Percentiles rank a stretch among this genome's conserved stretches.
Evolutionary conservation across 2,329 filamentous ascomycete species (phyloP).

Genomic region (Pseudogymnoascus verrucosus): DNA sequence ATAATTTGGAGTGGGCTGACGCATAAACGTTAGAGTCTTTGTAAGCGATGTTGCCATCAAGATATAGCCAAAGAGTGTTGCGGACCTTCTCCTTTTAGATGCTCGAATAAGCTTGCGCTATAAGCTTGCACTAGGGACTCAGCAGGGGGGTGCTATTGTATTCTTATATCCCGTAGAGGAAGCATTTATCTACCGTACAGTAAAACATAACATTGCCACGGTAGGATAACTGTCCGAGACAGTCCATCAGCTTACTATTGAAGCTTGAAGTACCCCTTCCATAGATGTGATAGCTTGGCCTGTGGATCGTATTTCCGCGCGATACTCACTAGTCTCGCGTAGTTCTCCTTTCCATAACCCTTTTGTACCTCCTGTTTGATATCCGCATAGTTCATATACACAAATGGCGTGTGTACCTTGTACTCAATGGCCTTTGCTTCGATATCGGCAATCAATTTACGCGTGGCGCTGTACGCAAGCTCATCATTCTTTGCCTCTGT

Average conservation of each 20-base stretch:
- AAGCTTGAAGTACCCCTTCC: neutral
- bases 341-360: slow-evolving; percentile 35
- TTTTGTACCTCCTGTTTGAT: slow-evolving; percentile 33
- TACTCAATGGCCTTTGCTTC: neutral
- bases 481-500: neutral
- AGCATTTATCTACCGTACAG: too few species aligned
- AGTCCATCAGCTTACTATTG: too few species aligned
- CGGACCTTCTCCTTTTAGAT: too few species aligned
- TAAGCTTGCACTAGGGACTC: neutral
- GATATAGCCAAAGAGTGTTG: too few species aligned
- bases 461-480: neutral
- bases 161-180: too few species aligned
- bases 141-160: too few species aligned
- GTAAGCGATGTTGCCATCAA: too few species aligned
- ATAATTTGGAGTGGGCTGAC: too few species aligned
- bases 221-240: too few species aligned
- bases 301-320: neutral
- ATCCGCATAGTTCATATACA: slow-evolving; percentile 40
- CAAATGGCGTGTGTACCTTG: slow-evolving; percentile 10
- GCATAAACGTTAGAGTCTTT: too few species aligned
- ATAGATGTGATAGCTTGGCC: neutral
- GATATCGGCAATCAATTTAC: neutral
- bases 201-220: too few species aligned
- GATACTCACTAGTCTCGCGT: slow-evolving; percentile 25
- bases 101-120: neutral